A percentile compares a stretch with the other conserved stretches of the same genome.
Conservation (phyloP, 2,329 filamentous ascomycete genomes). For the Geosmithia flava region DNA sequence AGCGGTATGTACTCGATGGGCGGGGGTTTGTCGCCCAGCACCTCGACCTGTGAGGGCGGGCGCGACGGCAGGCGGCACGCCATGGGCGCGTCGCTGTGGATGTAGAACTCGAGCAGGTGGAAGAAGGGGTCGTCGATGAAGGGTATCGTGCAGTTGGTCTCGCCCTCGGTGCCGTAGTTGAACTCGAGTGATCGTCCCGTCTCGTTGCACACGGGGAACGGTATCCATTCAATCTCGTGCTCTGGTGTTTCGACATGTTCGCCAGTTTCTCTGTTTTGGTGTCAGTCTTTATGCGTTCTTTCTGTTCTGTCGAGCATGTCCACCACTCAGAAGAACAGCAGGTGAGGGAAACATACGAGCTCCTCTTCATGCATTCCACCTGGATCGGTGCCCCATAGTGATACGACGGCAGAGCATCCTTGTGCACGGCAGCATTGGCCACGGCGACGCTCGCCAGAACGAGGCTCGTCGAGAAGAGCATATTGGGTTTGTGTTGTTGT, state of each 20-base stretch:
- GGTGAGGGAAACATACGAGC: conserved; percentile 40
- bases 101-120: conserved; percentile 91
- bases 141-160: conserved; percentile 74
- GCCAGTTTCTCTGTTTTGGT: conserved; percentile 57
- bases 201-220: conserved; percentile 84
- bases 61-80: conserved; percentile 80
- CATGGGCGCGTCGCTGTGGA: conserved; percentile 89
- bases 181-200: conserved; percentile 73
- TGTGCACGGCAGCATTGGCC: conserved; percentile 15
- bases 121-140: conserved; percentile 70
- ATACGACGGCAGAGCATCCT: conserved; percentile 43
- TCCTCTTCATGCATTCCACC: conserved; percentile 64
- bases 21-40: conserved; percentile 36
- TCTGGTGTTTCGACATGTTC: conserved; percentile 75
- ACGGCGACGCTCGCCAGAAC: conserved; percentile 10
- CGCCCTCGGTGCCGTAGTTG: conserved; percentile 69
- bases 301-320: not conserved
- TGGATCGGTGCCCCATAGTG: conserved; percentile 55
- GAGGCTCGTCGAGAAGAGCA: conserved; percentile 3
- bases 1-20: conserved; percentile 63
- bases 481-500: not conserved
- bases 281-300: not conserved
- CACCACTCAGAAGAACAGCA: too few species aligned
- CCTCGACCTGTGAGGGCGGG: conserved; percentile 45
- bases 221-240: conserved; percentile 81